Evolutionary conservation across 345 rosid species (phyloP), one percentile per base, ranked within the genome.

Genomic region (Corchorus capsularis): DNA sequence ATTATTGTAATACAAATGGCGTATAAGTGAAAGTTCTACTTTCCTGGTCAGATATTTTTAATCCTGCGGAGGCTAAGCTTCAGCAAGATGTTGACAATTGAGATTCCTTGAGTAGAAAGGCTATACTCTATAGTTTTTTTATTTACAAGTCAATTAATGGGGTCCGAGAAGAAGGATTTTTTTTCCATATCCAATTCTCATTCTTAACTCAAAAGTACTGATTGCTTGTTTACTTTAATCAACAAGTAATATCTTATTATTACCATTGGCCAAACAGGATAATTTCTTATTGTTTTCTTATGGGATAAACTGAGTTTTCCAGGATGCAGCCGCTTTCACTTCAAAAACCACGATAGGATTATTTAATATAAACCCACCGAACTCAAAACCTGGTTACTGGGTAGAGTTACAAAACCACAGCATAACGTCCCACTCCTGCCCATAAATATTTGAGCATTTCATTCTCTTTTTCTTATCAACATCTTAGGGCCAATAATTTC

Each of bases 381-480:
- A 19, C 69, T 62, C 52, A 53, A 57, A 65, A 37, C 5, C 68
- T 19, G 50, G 50, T 11, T 9, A 53, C 46, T 54, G 27, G 27
- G 27, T 27, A 27, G 27, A 27, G 27, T 27, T 27, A 35, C 6
- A 49, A 49, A 69, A 69, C 59, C 72, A 69, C 72, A 17, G 72
- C 72, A 68, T 3, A 4, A 4, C 1, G 6, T 3, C 43, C 43
- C 6, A 68, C 57, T 27, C 50, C 61, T 27, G 8, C 19, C 71
- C 32, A 3, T 52, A 39, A 52, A 11, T 39, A 41, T 19, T 19
- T 37, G 4, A 17, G 20, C 47, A 27, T 52, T 74, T 63, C 68
- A 47, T 74, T 69, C 32, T 14, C 63, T 3, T 27, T n/a, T 56
- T 20, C 52, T 63, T 75, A 75, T 75, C 72, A 19, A 53, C 64